A percentile compares a stretch with the other conserved stretches of the same genome.
These are phyloP conservation scores for Phytophthora macrochlamydospora DNA, from an alignment of 352 stramenopile genomes.

Conservation along the genomic window DNA sequence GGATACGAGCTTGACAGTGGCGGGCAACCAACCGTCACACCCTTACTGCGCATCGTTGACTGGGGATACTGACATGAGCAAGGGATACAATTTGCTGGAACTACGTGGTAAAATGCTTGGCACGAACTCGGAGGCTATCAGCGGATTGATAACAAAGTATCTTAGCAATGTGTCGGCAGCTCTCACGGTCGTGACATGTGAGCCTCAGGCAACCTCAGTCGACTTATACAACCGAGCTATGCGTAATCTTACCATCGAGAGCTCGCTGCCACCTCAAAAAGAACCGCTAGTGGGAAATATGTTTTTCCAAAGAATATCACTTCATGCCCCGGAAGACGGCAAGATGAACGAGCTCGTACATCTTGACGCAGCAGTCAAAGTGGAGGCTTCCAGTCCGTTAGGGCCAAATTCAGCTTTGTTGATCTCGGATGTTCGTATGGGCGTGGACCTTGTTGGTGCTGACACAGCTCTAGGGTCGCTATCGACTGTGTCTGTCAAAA, in stretches of 20 bases:
- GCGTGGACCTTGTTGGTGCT: constrained; percentile 48
- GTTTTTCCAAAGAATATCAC: constrained; percentile 65
- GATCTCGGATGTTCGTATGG: constrained; percentile 68
- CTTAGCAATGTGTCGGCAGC: constrained; percentile 59
- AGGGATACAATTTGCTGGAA: constrained; percentile 76
- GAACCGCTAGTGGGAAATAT: constrained; percentile 63
- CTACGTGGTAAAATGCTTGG: constrained; percentile 71
- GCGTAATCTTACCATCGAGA: constrained; percentile 72
- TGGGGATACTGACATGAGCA: constrained; percentile 32
- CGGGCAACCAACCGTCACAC: constrained; percentile 52
- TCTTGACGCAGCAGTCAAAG: constrained; percentile 57
- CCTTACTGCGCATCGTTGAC: constrained; percentile 52
- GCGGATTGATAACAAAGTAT: constrained; percentile 78
- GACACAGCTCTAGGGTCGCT: constrained; percentile 56
- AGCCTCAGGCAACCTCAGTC: constrained; percentile 60
- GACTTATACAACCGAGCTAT: constrained; percentile 77
- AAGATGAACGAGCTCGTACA: constrained; percentile 52
- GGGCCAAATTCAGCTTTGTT: constrained; percentile 63
- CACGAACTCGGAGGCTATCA: constrained; percentile 68
- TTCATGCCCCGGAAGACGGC: constrained; percentile 48
- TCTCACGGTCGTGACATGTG: constrained; percentile 69
- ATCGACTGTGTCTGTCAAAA: constrained; percentile 54
- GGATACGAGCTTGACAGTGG: constrained; percentile 49
- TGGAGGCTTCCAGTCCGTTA: constrained; percentile 74
- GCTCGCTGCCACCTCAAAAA: constrained; percentile 58